Evolutionary conservation across 768 basidiomycete species (phyloP).

Genomic region (Tulasnella calospora): DNA sequence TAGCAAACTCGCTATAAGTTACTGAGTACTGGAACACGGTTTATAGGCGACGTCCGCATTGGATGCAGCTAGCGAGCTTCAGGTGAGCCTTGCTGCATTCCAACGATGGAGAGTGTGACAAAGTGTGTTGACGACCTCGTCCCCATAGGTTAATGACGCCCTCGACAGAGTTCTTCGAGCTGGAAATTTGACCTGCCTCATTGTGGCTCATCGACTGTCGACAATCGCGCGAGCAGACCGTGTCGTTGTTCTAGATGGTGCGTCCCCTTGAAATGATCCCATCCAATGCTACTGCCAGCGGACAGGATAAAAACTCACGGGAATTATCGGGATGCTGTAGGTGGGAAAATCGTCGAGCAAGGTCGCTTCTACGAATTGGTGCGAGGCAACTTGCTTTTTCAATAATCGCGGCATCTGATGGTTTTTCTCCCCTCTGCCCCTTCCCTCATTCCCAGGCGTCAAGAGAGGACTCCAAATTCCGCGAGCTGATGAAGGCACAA

Average conservation of each 20-base stretch:
- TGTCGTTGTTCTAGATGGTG: conserved; percentile 84
- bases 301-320: neutral
- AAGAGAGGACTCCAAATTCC: conserved; percentile 70
- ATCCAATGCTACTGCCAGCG: neutral
- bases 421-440: neutral
- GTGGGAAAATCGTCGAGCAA: conserved; percentile 73
- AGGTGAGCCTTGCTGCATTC: conserved; percentile 37
- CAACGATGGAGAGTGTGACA: neutral
- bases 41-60: conserved; percentile 46
- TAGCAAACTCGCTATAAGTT: conserved; percentile 23
- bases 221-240: conserved; percentile 87
- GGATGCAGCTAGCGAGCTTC: conserved; percentile 82
- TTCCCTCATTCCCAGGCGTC: conserved; percentile 47
- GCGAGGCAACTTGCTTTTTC: conserved; percentile 29
- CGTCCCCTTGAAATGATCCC: conserved; percentile 15
- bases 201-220: conserved; percentile 84
- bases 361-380: conserved; percentile 78
- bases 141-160: conserved; percentile 71
- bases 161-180: conserved; percentile 80
- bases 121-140: neutral
- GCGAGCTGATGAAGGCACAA: conserved; percentile 85
- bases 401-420: conserved; percentile 20
- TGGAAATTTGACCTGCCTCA: conserved; percentile 76
- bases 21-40: conserved; percentile 31
- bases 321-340: conserved; percentile 35